Percentiles rank a stretch among this genome's conserved stretches.
phyloP scores from a whole-genome alignment of 352 stramenopile species.

The Sclerospora graminicola region DNA sequence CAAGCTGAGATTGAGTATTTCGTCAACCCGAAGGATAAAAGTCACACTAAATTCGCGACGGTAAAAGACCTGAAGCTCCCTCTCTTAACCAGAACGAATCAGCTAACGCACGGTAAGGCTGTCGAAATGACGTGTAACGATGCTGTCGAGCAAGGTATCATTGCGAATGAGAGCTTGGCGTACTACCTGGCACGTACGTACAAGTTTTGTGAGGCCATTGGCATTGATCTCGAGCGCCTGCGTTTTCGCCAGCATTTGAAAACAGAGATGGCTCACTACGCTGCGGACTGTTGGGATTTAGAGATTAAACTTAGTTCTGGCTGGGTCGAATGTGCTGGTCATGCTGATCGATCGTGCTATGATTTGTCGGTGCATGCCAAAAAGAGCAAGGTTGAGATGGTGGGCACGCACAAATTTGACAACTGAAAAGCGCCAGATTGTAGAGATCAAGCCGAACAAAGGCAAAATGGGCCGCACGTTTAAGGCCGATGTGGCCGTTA shows the following conservation, averaged over 20 bases:
- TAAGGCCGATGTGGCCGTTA: conserved; percentile 86
- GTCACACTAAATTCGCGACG: conserved; percentile 92
- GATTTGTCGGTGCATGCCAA: conserved; percentile 88
- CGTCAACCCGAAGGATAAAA: conserved; percentile 97
- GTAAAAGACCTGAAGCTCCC: conserved; percentile 79
- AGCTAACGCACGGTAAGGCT: conserved; percentile 95
- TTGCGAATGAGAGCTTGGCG: conserved; percentile 97
- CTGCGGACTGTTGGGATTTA: conserved; percentile 98
- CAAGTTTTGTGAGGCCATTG: conserved; percentile 90
- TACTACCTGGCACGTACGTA: conserved; percentile 99
- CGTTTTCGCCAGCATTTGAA: conserved; percentile 98
- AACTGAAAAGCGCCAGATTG: conserved; percentile 90
- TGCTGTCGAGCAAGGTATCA: conserved; percentile 87
- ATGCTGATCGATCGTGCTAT: conserved; percentile 98
- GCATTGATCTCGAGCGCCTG: conserved; percentile 91
- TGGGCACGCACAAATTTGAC: conserved; percentile 82
- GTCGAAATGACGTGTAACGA: conserved; percentile 87
- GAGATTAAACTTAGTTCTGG: conserved; percentile 97
- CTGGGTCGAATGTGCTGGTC: conserved; percentile 98
- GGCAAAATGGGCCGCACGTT: conserved; percentile 94
- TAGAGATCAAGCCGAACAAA: conserved; percentile 95
- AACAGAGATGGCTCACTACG: conserved; percentile 99
- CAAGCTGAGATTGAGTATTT: conserved; percentile 99
- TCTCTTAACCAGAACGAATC: conserved; percentile 91
- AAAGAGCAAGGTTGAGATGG: conserved; percentile 85